phyloP scores from a whole-genome alignment of 768 basidiomycete genomes.

The Pholiota microspora region DNA sequence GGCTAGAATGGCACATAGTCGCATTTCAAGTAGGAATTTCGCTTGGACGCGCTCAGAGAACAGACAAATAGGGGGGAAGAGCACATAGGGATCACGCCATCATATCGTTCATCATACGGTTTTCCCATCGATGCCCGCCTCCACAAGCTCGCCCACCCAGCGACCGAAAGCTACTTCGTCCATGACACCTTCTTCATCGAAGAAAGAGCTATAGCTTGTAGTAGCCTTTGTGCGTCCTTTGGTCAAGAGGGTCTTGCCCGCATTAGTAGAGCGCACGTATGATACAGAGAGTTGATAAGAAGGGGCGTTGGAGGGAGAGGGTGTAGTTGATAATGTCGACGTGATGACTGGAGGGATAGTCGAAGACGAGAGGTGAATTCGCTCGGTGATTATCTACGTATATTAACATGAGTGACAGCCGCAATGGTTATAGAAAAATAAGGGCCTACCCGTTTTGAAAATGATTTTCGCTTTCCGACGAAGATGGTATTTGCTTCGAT shows the following conservation, averaged over 20 bases:
- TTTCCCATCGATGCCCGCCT: conserved; percentile 71
- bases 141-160: conserved; percentile 78
- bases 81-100: background rate
- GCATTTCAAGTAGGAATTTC: conserved; percentile 9
- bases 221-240: conserved; percentile 60
- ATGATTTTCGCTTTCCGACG: conserved; percentile 85
- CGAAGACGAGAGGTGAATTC: conserved; percentile 73
- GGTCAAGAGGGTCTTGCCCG: conserved; percentile 82
- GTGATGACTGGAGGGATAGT: conserved; percentile 54
- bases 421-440: conserved; percentile 23
- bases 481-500: conserved; percentile 84
- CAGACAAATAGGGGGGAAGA: background rate
- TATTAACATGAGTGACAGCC: background rate
- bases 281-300: conserved; percentile 64
- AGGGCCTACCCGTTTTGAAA: conserved; percentile 74
- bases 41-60: conserved; percentile 1
- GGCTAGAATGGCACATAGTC: conserved; percentile 8
- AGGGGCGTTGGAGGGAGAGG: conserved; percentile 47
- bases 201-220: conserved; percentile 68
- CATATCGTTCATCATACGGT: conserved; percentile 28
- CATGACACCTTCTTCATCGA: conserved; percentile 78
- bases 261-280: conserved; percentile 78
- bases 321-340: conserved; percentile 15
- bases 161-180: conserved; percentile 71
- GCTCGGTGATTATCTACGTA: conserved; percentile 83